Conservation (phyloP, 2,329 filamentous ascomycete species). For the Fusarium dlaminii region DNA sequence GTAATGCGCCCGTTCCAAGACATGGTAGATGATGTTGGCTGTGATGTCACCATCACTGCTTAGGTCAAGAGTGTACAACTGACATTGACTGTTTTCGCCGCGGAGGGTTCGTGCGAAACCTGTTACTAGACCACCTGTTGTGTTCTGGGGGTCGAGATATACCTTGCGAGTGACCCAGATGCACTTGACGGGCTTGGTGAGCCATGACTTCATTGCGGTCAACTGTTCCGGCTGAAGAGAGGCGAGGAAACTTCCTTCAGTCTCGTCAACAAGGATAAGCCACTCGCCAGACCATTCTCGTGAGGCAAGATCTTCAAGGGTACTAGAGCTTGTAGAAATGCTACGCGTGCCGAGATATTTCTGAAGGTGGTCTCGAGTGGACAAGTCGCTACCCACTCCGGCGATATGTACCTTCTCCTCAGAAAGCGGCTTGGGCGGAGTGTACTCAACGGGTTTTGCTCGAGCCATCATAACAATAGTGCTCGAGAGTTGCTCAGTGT, state of each 20-base stretch:
- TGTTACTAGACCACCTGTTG: constrained; percentile 34
- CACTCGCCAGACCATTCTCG: constrained; percentile 31
- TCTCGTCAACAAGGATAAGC: constrained; percentile 31
- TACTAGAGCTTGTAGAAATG: constrained; percentile 17
- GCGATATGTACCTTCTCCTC: constrained; percentile 19
- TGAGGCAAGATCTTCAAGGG: constrained; percentile 20
- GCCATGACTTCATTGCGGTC: constrained; percentile 25
- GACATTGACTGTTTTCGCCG: constrained; percentile 33
- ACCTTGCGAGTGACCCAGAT: constrained; percentile 37
- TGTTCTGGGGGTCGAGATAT: constrained; percentile 34
- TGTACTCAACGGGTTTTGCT: constrained; percentile 21
- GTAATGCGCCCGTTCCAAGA: constrained; percentile 32
- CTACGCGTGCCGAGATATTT: constrained; percentile 9
- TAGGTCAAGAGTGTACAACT: constrained; percentile 35
- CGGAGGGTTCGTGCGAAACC: constrained; percentile 37
- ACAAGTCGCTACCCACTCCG: constrained; percentile 3
- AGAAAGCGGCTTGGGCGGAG: constrained; percentile 11
- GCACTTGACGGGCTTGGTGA: constrained; percentile 32
- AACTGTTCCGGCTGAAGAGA: constrained; percentile 23
- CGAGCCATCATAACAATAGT: constrained; percentile 37
- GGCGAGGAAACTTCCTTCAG: constrained; percentile 33
- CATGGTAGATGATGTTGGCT: constrained; percentile 24
- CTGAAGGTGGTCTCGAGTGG: constrained; percentile 1
- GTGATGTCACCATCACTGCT: constrained; percentile 23
- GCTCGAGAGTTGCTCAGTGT: constrained; percentile 27